Base-by-base conservation (phyloP, 1,284 basidiomycete genomes). In the Tylopilus sp. region DNA sequence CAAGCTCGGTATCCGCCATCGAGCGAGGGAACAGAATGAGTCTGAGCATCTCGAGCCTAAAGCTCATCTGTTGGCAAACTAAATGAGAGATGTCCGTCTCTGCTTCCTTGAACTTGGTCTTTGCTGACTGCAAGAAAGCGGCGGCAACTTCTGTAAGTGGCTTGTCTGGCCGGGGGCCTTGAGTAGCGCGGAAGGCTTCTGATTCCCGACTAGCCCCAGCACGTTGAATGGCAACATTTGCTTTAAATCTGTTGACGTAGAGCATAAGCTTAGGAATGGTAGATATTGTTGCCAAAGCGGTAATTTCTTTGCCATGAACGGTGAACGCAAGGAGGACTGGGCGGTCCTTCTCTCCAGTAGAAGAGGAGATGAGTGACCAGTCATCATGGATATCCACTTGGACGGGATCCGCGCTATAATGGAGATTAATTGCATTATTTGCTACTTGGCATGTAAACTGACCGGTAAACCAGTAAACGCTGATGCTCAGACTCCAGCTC, bases 141-240 rank as follows among this genome's bases (percentile, higher is more conserved):
- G 88, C 82, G 0, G 91, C 89, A 30, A 93, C 86, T 9, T 87
- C 82, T 1, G 89, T 89, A 4, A 92, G 74, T 5, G 89, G 78
- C 61, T 88, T 87, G 55, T 84, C 83, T 6, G 86, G 85, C 58
- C 79, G 83, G 5, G 86, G 81, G 7, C 75, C 71, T 30, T 78
- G 78, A 18, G 81, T 79, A 13, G 78, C 73, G 18, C 86, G 74
- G 73, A 89, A 90, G 1, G 84, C 79, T 49, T 78, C 75, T 2
- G 88, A 85, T 68, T 85, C 85, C 51, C 82, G 77, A 62, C 83
- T 79, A 26, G 87, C 84, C 29, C 86, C 82, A 62, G 86, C 76
- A 53, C 80, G 75, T 61, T 94, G 91, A 2, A 77, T 74, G 39
- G 85, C 81, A 38, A 92, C 70, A 58, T 89, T 87, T 29, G 76